A percentile compares a stretch with the other conserved stretches of the same genome.
Evolutionary conservation across 2,329 filamentous ascomycete genomes (phyloP).

Genomic region (Alternaria burnsii): DNA sequence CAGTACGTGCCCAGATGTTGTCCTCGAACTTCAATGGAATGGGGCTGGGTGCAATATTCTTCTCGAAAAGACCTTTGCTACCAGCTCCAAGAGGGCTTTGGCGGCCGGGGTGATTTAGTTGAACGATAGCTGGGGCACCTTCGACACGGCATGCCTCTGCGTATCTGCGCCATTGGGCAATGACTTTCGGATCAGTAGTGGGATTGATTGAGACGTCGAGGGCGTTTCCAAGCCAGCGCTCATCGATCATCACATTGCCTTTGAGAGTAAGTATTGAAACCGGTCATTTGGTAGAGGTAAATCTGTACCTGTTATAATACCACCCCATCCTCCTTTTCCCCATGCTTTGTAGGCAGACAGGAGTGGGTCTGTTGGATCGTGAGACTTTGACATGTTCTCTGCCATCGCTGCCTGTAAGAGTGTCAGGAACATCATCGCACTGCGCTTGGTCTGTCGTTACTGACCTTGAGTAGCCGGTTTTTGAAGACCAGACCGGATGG

Average conservation of each 20-base stretch:
- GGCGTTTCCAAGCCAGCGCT: not conserved
- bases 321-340: constrained; percentile 55
- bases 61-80: constrained; percentile 48
- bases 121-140: constrained; percentile 64
- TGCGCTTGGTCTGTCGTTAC: constrained; percentile 61
- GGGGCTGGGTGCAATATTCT: constrained; percentile 52
- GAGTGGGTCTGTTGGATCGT: constrained; percentile 40
- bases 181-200: constrained; percentile 54
- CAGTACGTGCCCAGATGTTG: constrained; percentile 54
- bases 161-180: constrained; percentile 55
- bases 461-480: constrained; percentile 50
- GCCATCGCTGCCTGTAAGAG: constrained; percentile 42
- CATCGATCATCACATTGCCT: constrained; percentile 14
- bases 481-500: constrained; percentile 43
- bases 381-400: constrained; percentile 30
- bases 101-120: constrained; percentile 69
- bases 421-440: constrained; percentile 44
- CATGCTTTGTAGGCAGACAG: constrained; percentile 61
- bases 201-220: constrained; percentile 55
- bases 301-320: constrained; percentile 59
- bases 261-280: not conserved
- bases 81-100: constrained; percentile 58
- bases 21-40: constrained; percentile 47
- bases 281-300: not conserved
- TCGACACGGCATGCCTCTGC: constrained; percentile 62